phyloP scores from a whole-genome alignment of 768 basidiomycete species.

The Nidularia pulvinata region DNA sequence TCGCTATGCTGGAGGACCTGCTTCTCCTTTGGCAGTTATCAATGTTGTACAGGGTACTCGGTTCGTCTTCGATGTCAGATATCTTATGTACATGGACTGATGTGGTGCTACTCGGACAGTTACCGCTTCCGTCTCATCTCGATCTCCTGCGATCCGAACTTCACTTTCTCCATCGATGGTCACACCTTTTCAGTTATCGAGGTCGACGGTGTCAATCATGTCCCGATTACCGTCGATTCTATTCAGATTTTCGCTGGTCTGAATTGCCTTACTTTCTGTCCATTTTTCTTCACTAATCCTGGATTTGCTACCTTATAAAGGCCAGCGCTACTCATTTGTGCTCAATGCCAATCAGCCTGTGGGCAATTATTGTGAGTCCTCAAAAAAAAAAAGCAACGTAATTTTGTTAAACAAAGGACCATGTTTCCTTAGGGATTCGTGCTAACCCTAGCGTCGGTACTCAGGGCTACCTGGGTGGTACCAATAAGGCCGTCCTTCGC shows the following conservation, averaged over 20 bases:
- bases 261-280: conserved; percentile 42
- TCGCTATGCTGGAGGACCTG: conserved; percentile 34
- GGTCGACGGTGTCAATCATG: conserved; percentile 29
- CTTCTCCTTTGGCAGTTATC: conserved; percentile 32
- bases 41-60: conserved; percentile 30
- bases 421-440: conserved; percentile 21
- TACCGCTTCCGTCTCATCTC: conserved; percentile 38
- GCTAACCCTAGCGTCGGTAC: conserved; percentile 24
- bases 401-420: background rate
- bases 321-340: conserved; percentile 30
- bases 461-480: conserved; percentile 21
- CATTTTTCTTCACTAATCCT: conserved; percentile 33
- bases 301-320: background rate
- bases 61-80: conserved; percentile 16
- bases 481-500: conserved; percentile 55
- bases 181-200: conserved; percentile 31
- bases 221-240: conserved; percentile 33
- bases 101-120: conserved; percentile 26
- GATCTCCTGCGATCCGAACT: conserved; percentile 38
- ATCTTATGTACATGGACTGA: conserved; percentile 13
- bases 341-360: conserved; percentile 25
- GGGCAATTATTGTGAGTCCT: conserved; percentile 36
- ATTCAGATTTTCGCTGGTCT: conserved; percentile 35
- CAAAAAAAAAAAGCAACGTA: background rate
- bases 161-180: conserved; percentile 37